Evolutionary conservation across 345 rosid species (phyloP), one percentile per base, ranked within the genome.

Genomic region (Rhodamnia argentea): DNA sequence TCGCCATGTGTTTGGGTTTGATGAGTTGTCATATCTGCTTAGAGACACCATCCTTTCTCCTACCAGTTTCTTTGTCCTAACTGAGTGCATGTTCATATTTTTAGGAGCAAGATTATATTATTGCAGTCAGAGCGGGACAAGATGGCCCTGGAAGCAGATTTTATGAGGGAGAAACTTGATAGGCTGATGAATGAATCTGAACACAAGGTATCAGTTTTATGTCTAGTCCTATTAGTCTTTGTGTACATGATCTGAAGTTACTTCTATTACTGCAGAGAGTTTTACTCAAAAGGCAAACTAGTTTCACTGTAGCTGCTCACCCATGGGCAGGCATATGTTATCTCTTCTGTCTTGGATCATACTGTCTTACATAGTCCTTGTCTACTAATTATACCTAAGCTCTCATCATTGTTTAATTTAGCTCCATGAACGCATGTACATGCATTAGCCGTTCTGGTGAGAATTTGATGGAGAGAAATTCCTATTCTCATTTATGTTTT

Each of bases 111-210:
- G 87, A 87, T 93, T 85, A 91, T 95, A 88, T 87, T 87, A n/a
- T 53, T 95, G 83, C 90, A 94, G 88, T 91, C 96, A 64, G 99
- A 96, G 87, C 93, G 96, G 84, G 99, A 96, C 87, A 97, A 92
- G 92, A 86, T 94, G 88, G 93, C 93, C 55, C 86, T 95, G 85
- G 96, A 96, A 89, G 92, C 98, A 37, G 93, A 89, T 85, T 95
- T 95, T 91, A 91, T 96, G 3, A 92, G 91, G 86, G 99, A 95
- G 83, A 95, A 94, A 85, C 94, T 93, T 76, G 96, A 94, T 44
- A 87, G 93, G 88, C 91, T 93, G 83, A 87, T 89, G 95, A 94
- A 93, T 92, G 98, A 95, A 90, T 92, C 91, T 85, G 98, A 94
- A 82, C 98, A 87, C 86, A 95, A 95, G 96, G 99, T 97, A 85